Evolutionary conservation across 345 rosid genomes (phyloP).

Genomic region (Brassica juncea): DNA sequence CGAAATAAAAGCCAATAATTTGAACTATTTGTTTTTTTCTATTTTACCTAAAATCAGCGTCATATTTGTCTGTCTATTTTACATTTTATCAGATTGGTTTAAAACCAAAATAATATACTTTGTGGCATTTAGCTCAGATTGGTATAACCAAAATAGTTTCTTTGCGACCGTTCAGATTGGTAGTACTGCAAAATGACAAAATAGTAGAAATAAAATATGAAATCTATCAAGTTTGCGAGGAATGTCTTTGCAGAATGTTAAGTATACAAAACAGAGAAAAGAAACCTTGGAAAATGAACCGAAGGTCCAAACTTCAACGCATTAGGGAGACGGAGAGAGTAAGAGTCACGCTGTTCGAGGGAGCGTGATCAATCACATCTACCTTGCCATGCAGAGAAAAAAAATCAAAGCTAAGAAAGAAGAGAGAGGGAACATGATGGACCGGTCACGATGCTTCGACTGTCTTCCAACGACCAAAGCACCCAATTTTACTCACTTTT

Average conservation of each 20-base stretch:
- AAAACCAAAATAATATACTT: not conserved
- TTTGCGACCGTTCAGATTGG: not conserved
- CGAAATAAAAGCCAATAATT: not conserved
- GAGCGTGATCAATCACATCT: conserved; percentile 43
- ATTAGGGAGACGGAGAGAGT: conserved; percentile 9
- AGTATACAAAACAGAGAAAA: conserved; percentile 17
- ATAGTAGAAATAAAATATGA: not conserved
- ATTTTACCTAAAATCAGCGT: not conserved
- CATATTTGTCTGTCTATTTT: not conserved
- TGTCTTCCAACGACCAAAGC: conserved; percentile 45
- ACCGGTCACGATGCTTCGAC: conserved; percentile 57
- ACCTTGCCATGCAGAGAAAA: conserved; percentile 57
- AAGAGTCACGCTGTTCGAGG: conserved; percentile 38
- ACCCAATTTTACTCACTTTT: conserved; percentile 47
- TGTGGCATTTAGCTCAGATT: not conserved
- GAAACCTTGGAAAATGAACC: conserved; percentile 34
- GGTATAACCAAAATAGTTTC: not conserved
- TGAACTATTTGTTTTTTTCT: not conserved
- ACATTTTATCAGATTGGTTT: not conserved
- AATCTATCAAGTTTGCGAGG: conserved; percentile 19
- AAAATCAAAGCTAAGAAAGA: not conserved
- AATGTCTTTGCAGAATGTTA: conserved; percentile 30
- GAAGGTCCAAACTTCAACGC: conserved; percentile 30
- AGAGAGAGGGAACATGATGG: conserved; percentile 43
- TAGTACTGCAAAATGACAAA: not conserved